Evolutionary conservation across 305 asterid genomes (phyloP).

Genomic region (Withania somnifera): DNA sequence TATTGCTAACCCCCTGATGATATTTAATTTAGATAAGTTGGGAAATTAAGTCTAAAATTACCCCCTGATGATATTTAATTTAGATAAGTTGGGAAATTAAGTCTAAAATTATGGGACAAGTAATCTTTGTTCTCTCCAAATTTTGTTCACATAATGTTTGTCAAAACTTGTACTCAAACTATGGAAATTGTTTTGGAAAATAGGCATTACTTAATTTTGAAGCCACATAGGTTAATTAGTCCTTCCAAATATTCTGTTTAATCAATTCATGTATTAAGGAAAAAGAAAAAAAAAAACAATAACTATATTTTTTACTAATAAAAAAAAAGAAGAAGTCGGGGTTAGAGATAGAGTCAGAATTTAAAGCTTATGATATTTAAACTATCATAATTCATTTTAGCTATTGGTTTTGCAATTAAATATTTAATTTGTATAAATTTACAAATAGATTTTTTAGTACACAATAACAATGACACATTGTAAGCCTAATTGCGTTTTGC

Average conservation of each 20-base stretch:
- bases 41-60: not conserved
- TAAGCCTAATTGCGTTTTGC: not conserved
- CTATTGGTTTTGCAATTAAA: not conserved
- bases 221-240: not conserved
- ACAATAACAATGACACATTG: not conserved
- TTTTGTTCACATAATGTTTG: not conserved
- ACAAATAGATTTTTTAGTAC: not conserved
- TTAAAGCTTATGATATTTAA: not conserved
- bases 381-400: no score
- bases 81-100: not conserved
- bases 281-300: not conserved
- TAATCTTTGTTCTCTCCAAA: not conserved
- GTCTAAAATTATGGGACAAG: not conserved
- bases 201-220: not conserved
- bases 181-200: not conserved
- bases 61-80: not conserved
- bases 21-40: not conserved
- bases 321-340: not conserved
- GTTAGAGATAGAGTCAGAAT: fast-evolving
- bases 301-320: not conserved
- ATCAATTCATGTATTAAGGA: not conserved
- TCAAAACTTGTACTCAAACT: not conserved
- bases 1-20: not conserved
- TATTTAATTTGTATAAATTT: not conserved
- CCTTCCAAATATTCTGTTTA: not conserved